These are phyloP conservation scores for Furcasterigmium furcatum DNA, from an alignment of 2,329 filamentous ascomycete genomes.

Conservation along the genomic window DNA sequence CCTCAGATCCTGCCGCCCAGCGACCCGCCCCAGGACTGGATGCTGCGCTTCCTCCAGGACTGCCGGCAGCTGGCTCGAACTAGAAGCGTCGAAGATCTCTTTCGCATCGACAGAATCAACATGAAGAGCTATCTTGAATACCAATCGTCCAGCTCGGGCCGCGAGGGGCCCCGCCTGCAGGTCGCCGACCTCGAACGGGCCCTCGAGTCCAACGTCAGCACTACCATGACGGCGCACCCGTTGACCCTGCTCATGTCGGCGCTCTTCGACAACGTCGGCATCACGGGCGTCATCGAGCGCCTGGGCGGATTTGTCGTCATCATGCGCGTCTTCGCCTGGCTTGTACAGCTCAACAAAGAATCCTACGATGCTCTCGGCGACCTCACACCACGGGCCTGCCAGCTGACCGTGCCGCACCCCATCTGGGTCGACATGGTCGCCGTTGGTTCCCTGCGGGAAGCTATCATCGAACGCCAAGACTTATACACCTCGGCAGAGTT, in stretches of 20 bases:
- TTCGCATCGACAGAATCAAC: constrained; percentile 27
- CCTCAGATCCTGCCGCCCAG: constrained; percentile 23
- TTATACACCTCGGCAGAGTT: constrained; percentile 34
- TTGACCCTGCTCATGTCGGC: constrained; percentile 24
- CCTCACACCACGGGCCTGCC: constrained; percentile 20
- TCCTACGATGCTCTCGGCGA: constrained; percentile 18
- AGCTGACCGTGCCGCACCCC: constrained; percentile 21
- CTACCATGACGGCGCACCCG: constrained; percentile 14
- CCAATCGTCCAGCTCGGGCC: constrained; percentile 6
- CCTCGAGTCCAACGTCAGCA: constrained; percentile 4
- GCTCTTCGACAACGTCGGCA: constrained; percentile 22
- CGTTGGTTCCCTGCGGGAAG: constrained; percentile 28
- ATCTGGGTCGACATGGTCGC: constrained; percentile 28
- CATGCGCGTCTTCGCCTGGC: constrained; percentile 22
- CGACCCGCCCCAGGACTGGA: constrained; percentile 27
- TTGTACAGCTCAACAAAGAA: constrained; percentile 25
- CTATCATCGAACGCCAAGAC: constrained; percentile 28
- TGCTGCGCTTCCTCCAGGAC: constrained; percentile 30
- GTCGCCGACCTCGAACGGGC: constrained; percentile 12
- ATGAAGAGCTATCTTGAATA: constrained; percentile 27
- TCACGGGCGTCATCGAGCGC: constrained; percentile 24
- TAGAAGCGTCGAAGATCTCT: constrained; percentile 20
- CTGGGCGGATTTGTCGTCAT: constrained; percentile 27
- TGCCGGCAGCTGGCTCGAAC: constrained; percentile 25
- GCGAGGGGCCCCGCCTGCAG: constrained; percentile 12